These are phyloP conservation scores for Pisolithus tinctorius DNA, from an alignment of 768 basidiomycete genomes.

Conservation along the genomic window DNA sequence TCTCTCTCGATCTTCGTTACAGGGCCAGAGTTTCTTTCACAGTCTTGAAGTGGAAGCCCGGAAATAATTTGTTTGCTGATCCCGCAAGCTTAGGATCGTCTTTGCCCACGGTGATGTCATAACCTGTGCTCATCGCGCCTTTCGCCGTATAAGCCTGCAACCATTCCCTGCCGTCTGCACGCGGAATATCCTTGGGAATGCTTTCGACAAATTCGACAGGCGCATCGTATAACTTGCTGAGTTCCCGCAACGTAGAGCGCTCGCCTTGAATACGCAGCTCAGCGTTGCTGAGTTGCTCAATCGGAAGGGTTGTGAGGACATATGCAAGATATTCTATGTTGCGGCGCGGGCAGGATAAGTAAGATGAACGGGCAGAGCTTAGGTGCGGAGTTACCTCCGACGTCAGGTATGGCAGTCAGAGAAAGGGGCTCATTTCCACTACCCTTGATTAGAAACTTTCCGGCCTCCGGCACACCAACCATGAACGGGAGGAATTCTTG, in stretches of 20 bases:
- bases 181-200: conserved; percentile 12
- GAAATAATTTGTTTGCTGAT: conserved; percentile 15
- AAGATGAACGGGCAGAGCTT: background rate
- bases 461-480: conserved; percentile 5
- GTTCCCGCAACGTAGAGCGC: conserved; percentile 9
- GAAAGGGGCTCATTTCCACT: conserved; percentile 17
- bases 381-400: conserved; percentile 14
- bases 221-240: conserved; percentile 7
- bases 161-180: conserved; percentile 5
- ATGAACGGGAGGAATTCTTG: conserved; percentile 9
- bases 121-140: conserved; percentile 18
- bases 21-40: conserved; percentile 7
- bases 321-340: conserved; percentile 23
- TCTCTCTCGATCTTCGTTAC: background rate
- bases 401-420: conserved; percentile 16
- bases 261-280: conserved; percentile 21
- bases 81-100: conserved; percentile 11
- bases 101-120: conserved; percentile 8
- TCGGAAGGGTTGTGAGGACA: conserved; percentile 14
- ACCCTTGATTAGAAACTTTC: conserved; percentile 17
- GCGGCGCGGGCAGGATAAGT: background rate
- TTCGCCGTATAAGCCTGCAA: conserved; percentile 11
- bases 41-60: conserved; percentile 16
- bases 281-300: conserved; percentile 7
- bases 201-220: conserved; percentile 11